Evolutionary conservation across 306 rosid genomes (phyloP), one percentile per base, ranked within the genome.

Genomic region (Vigna reflexopilosa): DNA sequence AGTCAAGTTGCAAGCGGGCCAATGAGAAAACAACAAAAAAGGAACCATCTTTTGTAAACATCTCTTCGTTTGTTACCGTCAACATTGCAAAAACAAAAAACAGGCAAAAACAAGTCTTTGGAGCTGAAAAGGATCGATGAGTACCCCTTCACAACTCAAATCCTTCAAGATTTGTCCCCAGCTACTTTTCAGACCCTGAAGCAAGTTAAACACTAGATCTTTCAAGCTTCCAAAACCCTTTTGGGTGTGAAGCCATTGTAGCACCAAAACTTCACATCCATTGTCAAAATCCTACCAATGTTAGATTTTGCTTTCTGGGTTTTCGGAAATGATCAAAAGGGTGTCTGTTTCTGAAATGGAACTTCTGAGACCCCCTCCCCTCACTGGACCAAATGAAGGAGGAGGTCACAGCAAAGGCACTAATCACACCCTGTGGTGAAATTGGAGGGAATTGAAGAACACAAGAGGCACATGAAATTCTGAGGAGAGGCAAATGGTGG

Each of bases 401-500:
- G 62, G 22, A 67, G 12, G 59, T 67, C 61, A 74, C 73, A 72
- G 22, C 38, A 65, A 28, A 59, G 40, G 36, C 66, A 26, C 66
- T 59, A 11, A 58, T 36, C 65, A 82, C 26, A 75, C 62, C 38
- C 64, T 67, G 57, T 55, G 51, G 78, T 49, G 74, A 36, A 72
- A 85, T 74, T 76, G 66, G 78, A 82, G 83, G 86, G 85, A 75
- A 86, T 30, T 80, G 75, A 63, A 82, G 70, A 78, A 65, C 77
- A 76, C 61, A 69, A 59, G 79, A 81, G 66, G 86, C 84, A 85
- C 83, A 85, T 86, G 85, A 79, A 82, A 83, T 57, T 82, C 83
- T 85, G 90, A 65, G 85, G 49, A 65, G 83, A 80, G 62, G 78
- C 26, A 77, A 80, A 82, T 78, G 84, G 86, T 76, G 88, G 86